These are phyloP conservation scores for Xerocomellus intermedius DNA, from an alignment of 768 basidiomycete genomes.

Conservation along the genomic window DNA sequence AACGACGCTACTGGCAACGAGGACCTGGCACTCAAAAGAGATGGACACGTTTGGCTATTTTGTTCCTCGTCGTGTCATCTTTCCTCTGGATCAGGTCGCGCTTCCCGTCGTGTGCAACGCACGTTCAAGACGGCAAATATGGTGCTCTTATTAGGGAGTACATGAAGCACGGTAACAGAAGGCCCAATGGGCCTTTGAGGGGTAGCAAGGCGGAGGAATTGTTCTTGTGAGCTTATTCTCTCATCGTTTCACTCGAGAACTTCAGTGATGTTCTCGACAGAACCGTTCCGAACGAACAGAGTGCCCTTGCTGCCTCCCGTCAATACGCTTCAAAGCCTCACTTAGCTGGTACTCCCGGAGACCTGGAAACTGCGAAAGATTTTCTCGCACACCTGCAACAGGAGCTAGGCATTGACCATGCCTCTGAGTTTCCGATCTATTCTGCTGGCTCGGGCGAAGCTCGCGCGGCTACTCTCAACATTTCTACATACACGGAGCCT, in stretches of 20 bases:
- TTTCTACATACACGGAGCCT: conserved; percentile 40
- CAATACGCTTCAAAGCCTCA: conserved; percentile 55
- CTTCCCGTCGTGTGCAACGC: background rate
- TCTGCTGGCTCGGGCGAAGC: conserved; percentile 57
- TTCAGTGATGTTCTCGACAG: conserved; percentile 27
- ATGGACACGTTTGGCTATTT: conserved; percentile 12
- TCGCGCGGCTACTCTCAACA: conserved; percentile 49
- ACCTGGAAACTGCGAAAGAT: conserved; percentile 55
- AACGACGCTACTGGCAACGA: background rate
- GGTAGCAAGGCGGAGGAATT: conserved; percentile 42
- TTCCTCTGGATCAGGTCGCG: conserved; percentile 17
- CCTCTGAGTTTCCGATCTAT: conserved; percentile 43
- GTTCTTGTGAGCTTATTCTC: conserved; percentile 39
- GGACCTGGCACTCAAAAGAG: conserved; percentile 7
- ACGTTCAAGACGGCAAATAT: conserved; percentile 13
- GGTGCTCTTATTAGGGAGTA: conserved; percentile 16
- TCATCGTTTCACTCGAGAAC: background rate
- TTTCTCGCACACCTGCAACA: conserved; percentile 52
- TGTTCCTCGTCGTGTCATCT: conserved; percentile 5
- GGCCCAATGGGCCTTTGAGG: conserved; percentile 21
- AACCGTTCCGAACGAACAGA: conserved; percentile 49
- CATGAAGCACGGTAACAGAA: conserved; percentile 15
- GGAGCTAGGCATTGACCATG: conserved; percentile 42
- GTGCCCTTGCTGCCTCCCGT: conserved; percentile 51
- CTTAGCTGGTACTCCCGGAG: conserved; percentile 55